phyloP scores from a whole-genome alignment of 2,329 filamentous ascomycete genomes.

The Neoscytalidium dimidiatum region DNA sequence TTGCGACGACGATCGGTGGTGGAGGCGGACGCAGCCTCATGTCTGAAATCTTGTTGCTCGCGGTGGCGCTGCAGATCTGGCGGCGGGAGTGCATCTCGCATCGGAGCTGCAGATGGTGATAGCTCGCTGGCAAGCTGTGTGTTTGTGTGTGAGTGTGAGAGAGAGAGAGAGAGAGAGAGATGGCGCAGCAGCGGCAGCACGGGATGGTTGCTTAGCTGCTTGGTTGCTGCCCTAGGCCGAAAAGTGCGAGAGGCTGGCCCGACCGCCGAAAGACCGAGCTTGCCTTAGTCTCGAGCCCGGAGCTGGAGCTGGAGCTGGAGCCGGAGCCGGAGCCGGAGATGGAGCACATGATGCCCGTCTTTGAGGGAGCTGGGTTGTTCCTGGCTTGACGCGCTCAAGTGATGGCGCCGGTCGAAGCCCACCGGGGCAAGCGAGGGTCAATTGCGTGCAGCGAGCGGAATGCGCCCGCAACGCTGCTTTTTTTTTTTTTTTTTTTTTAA shows the following conservation, averaged over 20 bases:
- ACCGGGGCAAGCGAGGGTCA: neutral
- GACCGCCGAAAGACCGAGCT: neutral
- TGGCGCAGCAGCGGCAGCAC: too few species aligned
- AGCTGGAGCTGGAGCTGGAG: too few species aligned
- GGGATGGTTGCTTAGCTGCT: too few species aligned
- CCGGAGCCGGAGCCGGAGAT: neutral
- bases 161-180: too few species aligned
- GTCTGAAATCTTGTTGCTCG: neutral
- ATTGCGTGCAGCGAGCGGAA: neutral
- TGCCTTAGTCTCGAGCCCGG: too few species aligned
- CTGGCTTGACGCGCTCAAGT: neutral
- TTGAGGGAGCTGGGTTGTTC: neutral
- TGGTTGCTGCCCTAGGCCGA: too few species aligned
- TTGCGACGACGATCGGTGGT: neutral
- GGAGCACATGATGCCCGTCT: neutral
- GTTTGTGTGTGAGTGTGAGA: too few species aligned
- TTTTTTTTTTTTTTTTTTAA: too few species aligned
- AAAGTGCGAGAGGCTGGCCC: neutral
- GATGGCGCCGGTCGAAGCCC: too few species aligned
- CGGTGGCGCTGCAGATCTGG: neutral
- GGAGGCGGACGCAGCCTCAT: neutral
- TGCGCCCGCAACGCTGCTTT: neutral
- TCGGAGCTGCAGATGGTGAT: too few species aligned
- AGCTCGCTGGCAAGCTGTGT: too few species aligned
- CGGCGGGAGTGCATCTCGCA: neutral